Evolutionary conservation across 176 grass and related monocot genomes (phyloP).

Genomic region (Lolium multiflorum): DNA sequence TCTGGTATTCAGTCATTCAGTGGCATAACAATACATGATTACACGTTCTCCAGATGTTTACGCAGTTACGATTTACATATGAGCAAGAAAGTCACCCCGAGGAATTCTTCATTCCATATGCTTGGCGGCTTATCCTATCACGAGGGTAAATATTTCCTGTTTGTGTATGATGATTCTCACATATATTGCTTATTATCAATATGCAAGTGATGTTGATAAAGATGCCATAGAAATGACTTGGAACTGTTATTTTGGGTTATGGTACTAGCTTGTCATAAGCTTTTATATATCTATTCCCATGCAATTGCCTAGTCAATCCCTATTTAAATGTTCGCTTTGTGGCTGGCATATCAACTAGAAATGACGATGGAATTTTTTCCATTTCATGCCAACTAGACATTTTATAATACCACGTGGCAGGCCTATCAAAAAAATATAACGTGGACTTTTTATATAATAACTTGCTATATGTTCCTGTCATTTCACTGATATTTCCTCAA

Average conservation of each 20-base stretch:
- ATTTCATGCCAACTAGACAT: background rate
- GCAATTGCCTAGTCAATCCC: background rate
- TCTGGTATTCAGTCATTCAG: slow-evolving; percentile 32
- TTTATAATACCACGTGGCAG: background rate
- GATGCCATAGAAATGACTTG: slow-evolving; percentile 6
- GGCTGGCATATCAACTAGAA: background rate
- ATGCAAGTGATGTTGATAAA: background rate
- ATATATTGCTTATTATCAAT: slow-evolving; percentile 8
- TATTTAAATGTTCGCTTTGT: background rate
- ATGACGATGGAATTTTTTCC: background rate
- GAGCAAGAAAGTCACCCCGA: slow-evolving; percentile 99
- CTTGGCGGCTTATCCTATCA: slow-evolving; percentile 89
- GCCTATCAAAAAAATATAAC: background rate
- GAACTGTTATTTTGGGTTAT: slow-evolving; percentile 36
- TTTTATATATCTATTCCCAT: slow-evolving; percentile 11
- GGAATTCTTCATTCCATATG: slow-evolving; percentile 99
- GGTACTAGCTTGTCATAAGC: background rate
- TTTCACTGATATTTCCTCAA: slow-evolving; percentile 20
- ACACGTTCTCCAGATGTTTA: slow-evolving; percentile 91
- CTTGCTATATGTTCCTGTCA: slow-evolving; percentile 9
- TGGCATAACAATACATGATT: slow-evolving; percentile 37
- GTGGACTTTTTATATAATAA: background rate
- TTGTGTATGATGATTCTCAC: slow-evolving; percentile 31
- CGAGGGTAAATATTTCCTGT: slow-evolving; percentile 66
- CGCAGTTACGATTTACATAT: slow-evolving; percentile 94